Base-by-base conservation (phyloP, 1,284 basidiomycete genomes). In the Fomitopsis betulina region DNA sequence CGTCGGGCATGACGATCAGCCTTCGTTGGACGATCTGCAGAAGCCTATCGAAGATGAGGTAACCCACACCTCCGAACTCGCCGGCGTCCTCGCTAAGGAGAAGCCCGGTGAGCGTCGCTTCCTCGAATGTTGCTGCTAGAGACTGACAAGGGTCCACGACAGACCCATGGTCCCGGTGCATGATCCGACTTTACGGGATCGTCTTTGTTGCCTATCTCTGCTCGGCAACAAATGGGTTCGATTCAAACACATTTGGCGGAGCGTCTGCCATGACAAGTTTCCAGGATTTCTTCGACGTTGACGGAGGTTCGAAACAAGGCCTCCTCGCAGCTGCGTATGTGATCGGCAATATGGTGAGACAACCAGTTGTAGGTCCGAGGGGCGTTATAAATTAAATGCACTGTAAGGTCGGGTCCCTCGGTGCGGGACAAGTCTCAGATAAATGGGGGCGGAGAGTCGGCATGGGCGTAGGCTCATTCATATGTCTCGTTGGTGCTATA, bases 241-340 rank as follows among this genome's bases (percentile, higher is more conserved):
- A 66, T 51, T 62, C 62, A 17, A 66, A 66, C 50, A 66, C 65
- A 2, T 66, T 66, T 47, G 65, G 65, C 3, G 65, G 65, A 13
- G 59, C 63, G 7, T 64, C 65, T 23, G 65, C 65, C 25, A 66
- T 64, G 56, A 45, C 62, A 32, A 63, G 60, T 37, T 66, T 66
- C 53, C 56, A 62, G 21, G 51, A 56, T 32, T 66, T 61, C 54
- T 66, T 66, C 53, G 40, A 49, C 39, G 54, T 59, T 7, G 37
- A 59, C 32, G 58, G 58, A 54, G 65, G 25, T 56, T 66, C 62
- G 52, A 66, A 64, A 49, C 63, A 64, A 27, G 65, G 63, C 7
- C 55, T 66, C 23, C 60, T 66, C 25, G 65, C 63, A 1, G 65
- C 65, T 9, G 59, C 63, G 23, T 66, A 66, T 57, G 63, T 66